Base-by-base conservation (phyloP, 495 filamentous ascomycete genomes). In the Penicillium flavigenum region DNA sequence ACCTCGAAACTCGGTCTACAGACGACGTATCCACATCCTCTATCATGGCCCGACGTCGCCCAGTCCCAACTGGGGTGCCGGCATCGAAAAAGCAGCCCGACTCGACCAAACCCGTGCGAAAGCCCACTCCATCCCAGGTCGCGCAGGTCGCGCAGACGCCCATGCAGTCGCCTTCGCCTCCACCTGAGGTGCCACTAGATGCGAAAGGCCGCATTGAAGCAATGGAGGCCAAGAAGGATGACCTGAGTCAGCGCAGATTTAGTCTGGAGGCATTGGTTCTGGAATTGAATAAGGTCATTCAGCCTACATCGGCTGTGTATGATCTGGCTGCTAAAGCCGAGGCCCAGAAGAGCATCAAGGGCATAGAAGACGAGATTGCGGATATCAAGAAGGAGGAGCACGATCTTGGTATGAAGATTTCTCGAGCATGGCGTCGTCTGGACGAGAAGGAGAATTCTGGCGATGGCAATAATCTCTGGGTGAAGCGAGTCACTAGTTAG, bases 331-430 rank as follows among this genome's bases (percentile, higher is more conserved):
- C 78, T 27, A 78, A 87, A 59, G 81, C 89, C 26, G 79, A 81
- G 39, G 86, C 92, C 65, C 92, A 91, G 72, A 80, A 75, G 58
- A 89, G 85, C 58, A 81, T 95, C 3, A 83, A 86, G 61, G 77
- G 74, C 34, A 75, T 95, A n/a, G 79, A 84, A 42, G 76, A 75
- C 56, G 90, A 95, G 70, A 79, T 95, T 38, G 87, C 86, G 8
- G 90, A 95, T 51, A 83, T 96, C 24, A 81, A 84, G 73, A 79
- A 84, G 56, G 85, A 94, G 71, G 86, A 92, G 65, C 91, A 96
- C 66, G 92, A 96, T 58, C 76, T 93, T 39, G 92, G 92, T 10
- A 66, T 98, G 63, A 90, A 86, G 74, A 70, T 96, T 42, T 85
- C 93, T 65, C 73, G 91, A 47, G 89, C 90, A 6, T 92, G 86